These are phyloP conservation scores for Garcia nutans DNA, from an alignment of 345 rosid genomes.

Conservation along the genomic window DNA sequence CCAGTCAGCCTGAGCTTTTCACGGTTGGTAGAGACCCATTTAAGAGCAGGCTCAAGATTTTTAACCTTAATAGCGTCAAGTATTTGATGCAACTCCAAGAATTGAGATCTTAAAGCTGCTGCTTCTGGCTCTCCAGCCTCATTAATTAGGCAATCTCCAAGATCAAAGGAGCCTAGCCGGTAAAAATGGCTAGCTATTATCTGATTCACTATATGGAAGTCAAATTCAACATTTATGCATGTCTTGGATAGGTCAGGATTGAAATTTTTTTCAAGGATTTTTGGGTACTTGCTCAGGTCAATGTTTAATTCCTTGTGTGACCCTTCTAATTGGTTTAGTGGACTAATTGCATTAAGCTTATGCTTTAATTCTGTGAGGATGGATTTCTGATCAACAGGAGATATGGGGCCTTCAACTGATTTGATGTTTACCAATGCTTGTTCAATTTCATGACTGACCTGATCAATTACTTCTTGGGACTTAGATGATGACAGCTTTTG, in stretches of 20 bases:
- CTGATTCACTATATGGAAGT: constrained; percentile 51
- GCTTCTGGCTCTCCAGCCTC: constrained; percentile 61
- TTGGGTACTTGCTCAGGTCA: constrained; percentile 51
- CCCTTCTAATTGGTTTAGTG: constrained; percentile 52
- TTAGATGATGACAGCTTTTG: constrained; percentile 64
- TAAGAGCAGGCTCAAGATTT: constrained; percentile 69
- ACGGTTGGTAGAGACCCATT: constrained; percentile 57
- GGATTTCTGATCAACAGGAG: constrained; percentile 37
- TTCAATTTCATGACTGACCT: constrained; percentile 45
- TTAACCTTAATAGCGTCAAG: constrained; percentile 52
- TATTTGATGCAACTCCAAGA: constrained; percentile 51
- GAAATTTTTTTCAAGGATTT: constrained; percentile 55
- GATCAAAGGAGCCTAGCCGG: constrained; percentile 69
- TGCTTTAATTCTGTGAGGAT: constrained; percentile 46
- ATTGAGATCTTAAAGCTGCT: constrained; percentile 43
- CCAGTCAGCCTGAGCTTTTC: constrained; percentile 47
- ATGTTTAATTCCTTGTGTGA: constrained; percentile 53
- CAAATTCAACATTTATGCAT: constrained; percentile 59
- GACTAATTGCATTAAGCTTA: constrained; percentile 48
- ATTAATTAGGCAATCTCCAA: constrained; percentile 64
- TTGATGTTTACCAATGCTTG: constrained; percentile 46
- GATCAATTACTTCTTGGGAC: constrained; percentile 49
- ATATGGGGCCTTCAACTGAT: constrained; percentile 23
- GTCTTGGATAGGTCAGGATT: constrained; percentile 71
- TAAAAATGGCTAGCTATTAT: constrained; percentile 68